These are phyloP conservation scores for Aspergillus calidoustus DNA, from an alignment of 2,329 filamentous ascomycete genomes.

Conservation along the genomic window DNA sequence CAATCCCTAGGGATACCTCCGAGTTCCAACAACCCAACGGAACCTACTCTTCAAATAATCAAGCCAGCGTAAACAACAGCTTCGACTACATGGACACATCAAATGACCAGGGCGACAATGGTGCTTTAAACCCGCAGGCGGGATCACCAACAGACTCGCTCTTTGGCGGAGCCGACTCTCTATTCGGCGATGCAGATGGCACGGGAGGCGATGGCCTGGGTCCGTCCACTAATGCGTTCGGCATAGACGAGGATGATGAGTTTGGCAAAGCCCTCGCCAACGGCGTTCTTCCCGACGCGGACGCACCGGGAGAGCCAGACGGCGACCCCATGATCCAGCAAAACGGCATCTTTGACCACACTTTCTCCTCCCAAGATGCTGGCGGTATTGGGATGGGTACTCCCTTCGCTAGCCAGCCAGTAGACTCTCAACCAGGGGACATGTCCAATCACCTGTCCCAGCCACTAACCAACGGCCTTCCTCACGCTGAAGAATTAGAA, in stretches of 20 bases:
- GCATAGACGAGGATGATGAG: slow-evolving; percentile 82
- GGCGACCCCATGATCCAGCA: slow-evolving; percentile 21
- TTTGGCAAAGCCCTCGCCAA: slow-evolving; percentile 76
- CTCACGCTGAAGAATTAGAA: slow-evolving; percentile 48
- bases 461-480: slow-evolving; percentile 45
- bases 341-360: slow-evolving; percentile 22
- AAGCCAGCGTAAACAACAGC: slow-evolving; percentile 62
- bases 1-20: slow-evolving; percentile 73
- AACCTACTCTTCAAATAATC: slow-evolving; percentile 79
- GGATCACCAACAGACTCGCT: slow-evolving; percentile 76
- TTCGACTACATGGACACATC: slow-evolving; percentile 49
- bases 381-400: slow-evolving; percentile 17
- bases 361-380: slow-evolving; percentile 9
- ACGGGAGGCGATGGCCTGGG: slow-evolving; percentile 51
- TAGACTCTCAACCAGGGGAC: slow-evolving; percentile 24
- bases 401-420: slow-evolving; percentile 19
- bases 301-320: slow-evolving; percentile 40
- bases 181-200: slow-evolving; percentile 83
- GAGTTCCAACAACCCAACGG: slow-evolving; percentile 59
- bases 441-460: slow-evolving; percentile 33
- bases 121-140: slow-evolving; percentile 60
- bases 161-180: slow-evolving; percentile 81
- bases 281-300: slow-evolving; percentile 59
- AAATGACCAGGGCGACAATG: slow-evolving; percentile 40
- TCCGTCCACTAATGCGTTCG: slow-evolving; percentile 65